These are phyloP conservation scores for Pyrenochaeta sp. DNA, from an alignment of 2,329 filamentous ascomycete species.

Conservation along the genomic window DNA sequence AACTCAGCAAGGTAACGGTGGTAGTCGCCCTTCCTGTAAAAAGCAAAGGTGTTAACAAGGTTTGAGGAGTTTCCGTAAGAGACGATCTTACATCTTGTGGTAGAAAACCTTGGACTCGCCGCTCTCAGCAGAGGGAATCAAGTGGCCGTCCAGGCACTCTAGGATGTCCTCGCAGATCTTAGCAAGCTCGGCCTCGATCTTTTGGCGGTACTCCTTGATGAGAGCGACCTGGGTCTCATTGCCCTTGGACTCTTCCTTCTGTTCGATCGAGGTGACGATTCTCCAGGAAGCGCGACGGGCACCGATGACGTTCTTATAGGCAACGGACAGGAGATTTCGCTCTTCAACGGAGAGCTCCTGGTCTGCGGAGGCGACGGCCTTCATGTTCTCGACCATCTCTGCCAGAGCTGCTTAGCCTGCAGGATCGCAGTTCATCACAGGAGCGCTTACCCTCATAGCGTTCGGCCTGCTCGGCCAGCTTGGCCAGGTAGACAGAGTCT, in stretches of 20 bases:
- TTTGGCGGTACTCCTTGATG: conserved; percentile 98
- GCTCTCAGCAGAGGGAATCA: conserved; percentile 92
- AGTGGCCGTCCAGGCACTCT: conserved; percentile 89
- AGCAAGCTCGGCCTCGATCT: conserved; percentile 95
- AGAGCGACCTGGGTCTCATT: conserved; percentile 87
- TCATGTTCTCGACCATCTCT: conserved; percentile 99
- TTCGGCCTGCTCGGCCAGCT: conserved; percentile 99
- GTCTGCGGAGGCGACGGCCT: conserved; percentile 88
- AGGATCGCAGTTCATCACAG: conserved; percentile 4
- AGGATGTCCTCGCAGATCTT: conserved; percentile 99
- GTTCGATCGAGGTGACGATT: conserved; percentile 98
- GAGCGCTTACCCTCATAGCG: conserved; percentile 87
- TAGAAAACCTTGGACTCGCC: conserved; percentile 99
- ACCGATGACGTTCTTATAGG: conserved; percentile 99
- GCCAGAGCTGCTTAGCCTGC: conserved; percentile 36
- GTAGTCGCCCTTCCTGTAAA: conserved; percentile 94
- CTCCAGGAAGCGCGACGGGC: conserved; percentile 97
- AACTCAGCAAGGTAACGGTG: conserved; percentile 99
- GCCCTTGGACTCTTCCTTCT: conserved; percentile 99
- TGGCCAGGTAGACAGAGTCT: conserved; percentile 99
- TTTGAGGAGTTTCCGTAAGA: background rate
- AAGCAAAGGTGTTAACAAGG: conserved; percentile 30
- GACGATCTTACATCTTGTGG: conserved; percentile 85
- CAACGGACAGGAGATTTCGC: conserved; percentile 95
- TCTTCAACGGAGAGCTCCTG: conserved; percentile 80